Conservation (phyloP, 305 asterid species). For the Nicotiana rustica region DNA sequence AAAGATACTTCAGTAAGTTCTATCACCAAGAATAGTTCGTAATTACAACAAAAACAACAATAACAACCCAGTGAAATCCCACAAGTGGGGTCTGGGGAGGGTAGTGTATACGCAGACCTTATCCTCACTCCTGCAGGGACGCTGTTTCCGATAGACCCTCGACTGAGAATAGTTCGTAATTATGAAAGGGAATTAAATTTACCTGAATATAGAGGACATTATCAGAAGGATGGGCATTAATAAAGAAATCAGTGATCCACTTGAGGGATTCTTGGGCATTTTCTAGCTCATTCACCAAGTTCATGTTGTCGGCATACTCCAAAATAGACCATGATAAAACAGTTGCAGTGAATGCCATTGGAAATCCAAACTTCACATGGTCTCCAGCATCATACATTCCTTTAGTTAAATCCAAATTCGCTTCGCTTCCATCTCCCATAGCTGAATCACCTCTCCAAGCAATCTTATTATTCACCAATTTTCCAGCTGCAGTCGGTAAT, state of each 20-base stretch:
- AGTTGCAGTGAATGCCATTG: constrained; percentile 85
- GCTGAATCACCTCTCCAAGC: constrained; percentile 79
- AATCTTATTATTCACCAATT: constrained; percentile 59
- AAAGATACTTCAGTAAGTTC: neutral
- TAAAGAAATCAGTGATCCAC: constrained; percentile 75
- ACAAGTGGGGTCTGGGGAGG: too few relatives aligned
- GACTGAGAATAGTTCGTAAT: neutral
- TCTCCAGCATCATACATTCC: constrained; percentile 84
- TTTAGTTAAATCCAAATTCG: constrained; percentile 60
- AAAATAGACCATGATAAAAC: constrained; percentile 68
- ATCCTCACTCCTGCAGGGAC: too few relatives aligned
- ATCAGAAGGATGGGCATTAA: constrained; percentile 68
- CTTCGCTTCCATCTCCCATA: constrained; percentile 62
- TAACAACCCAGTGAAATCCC: too few relatives aligned
- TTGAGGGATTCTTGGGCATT: constrained; percentile 59
- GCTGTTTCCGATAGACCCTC: too few relatives aligned
- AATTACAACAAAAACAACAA: too few relatives aligned
- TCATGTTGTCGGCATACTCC: constrained; percentile 61
- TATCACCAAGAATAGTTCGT: too few relatives aligned
- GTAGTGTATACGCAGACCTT: too few relatives aligned
- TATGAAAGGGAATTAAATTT: neutral
- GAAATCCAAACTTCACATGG: constrained; percentile 66
- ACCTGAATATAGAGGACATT: constrained; percentile 72
- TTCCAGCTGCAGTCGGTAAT: constrained; percentile 59
- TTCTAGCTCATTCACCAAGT: constrained; percentile 45